Conservation (phyloP, 768 basidiomycete genomes). For the Kondoa malvinella region DNA sequence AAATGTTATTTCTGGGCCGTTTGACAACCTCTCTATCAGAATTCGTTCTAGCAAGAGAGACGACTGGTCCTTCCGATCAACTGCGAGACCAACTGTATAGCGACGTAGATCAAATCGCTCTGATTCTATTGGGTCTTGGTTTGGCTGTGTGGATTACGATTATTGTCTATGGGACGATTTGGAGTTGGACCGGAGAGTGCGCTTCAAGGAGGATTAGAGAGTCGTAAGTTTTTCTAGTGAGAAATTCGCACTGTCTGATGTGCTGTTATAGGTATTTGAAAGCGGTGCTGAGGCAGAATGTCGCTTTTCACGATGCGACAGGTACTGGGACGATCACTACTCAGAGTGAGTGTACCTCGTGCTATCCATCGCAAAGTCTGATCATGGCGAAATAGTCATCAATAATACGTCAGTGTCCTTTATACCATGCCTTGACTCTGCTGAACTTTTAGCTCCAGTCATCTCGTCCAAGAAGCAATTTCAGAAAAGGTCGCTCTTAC, state of each 20-base stretch:
- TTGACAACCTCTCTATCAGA: constrained; percentile 43
- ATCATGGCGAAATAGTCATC: too few relatives aligned
- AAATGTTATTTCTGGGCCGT: too few relatives aligned
- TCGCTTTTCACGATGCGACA: constrained; percentile 69
- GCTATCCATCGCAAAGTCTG: background rate
- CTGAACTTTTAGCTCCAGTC: constrained; percentile 34
- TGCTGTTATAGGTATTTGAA: too few relatives aligned
- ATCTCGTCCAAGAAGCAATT: constrained; percentile 77
- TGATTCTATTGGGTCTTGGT: constrained; percentile 43
- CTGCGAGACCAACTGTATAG: too few relatives aligned
- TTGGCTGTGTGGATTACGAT: constrained; percentile 59
- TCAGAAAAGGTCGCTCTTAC: constrained; percentile 62
- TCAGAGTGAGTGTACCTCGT: too few relatives aligned
- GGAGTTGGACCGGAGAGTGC: constrained; percentile 45
- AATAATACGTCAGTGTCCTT: background rate
- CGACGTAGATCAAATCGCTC: too few relatives aligned
- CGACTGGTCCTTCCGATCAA: too few relatives aligned
- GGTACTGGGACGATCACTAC: constrained; percentile 89
- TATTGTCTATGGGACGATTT: constrained; percentile 43
- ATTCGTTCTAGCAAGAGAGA: constrained; percentile 28
- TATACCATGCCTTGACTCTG: too few relatives aligned
- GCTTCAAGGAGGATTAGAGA: constrained; percentile 73
- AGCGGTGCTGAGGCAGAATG: constrained; percentile 54
- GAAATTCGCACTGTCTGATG: too few relatives aligned
- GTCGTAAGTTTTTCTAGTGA: too few relatives aligned